Evolutionary conservation across 371 early-diverging fungal genomes (phyloP), one percentile per base, ranked within the genome.

Genomic region (Mortierella sp.): DNA sequence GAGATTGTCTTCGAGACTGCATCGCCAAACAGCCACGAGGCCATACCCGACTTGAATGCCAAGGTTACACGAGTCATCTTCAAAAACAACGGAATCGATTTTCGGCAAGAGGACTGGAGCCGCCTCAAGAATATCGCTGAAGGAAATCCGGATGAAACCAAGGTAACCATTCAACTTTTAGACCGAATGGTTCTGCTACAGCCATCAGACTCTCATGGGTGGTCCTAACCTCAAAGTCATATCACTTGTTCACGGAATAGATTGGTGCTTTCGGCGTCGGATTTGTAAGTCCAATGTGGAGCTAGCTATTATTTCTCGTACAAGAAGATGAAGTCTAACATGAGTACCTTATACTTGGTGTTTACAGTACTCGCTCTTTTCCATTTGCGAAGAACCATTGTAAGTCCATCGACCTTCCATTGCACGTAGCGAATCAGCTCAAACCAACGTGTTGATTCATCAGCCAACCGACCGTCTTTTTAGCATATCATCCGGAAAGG

Each of bases 231-330:
- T 5, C 23, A 31, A 9, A 31, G 6, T n/a, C 10, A 48, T 38
- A 13, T 52, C 8, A 48, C 16, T 34, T 6, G 53, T 5, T 26
- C 14, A 45, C 81, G 80, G 67, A 30, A n/a, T 85, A 90, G 84
- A 93, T 94, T 65, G 96, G 96, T 34, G 93, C 94, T 39, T 95
- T 94, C 81, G 96, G 94, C 51, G 94, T 94, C 16, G 95, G 95
- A 5, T 94, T 94, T 67, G 72, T 72, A 61, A 57, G 72, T 72
- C 7, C 23, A 8, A 10, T 34, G 2, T 14, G 6, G 23, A 14
- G 48, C 7, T 34, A n/a, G 4, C 34, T 34, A 7, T 34, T 34
- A 10, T 34, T 10, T 34, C 34, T 7, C 10, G 4, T 4, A 10
- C 10, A 34, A 7, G 34, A 10, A 34, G 4, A 7, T 34, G n/a